These are phyloP conservation scores for Boletus reticuloceps DNA, from an alignment of 768 basidiomycete genomes.

Conservation along the genomic window DNA sequence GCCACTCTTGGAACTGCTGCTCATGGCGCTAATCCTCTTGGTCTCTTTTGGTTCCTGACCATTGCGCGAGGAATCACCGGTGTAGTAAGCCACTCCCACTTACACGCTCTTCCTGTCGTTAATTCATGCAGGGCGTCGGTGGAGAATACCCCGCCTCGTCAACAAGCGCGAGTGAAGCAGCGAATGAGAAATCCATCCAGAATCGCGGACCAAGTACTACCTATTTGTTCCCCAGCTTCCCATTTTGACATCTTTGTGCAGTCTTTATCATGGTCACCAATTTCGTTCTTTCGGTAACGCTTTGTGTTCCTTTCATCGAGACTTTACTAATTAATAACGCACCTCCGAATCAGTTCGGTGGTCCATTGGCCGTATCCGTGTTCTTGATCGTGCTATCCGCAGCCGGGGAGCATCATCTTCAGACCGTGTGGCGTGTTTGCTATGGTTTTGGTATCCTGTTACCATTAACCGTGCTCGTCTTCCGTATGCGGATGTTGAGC, in stretches of 20 bases:
- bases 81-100: constrained; percentile 39
- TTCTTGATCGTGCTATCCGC: constrained; percentile 70
- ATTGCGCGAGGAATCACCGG: constrained; percentile 70
- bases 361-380: constrained; percentile 61
- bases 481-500: constrained; percentile 71
- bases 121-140: constrained; percentile 54
- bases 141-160: constrained; percentile 78
- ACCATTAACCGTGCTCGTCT: constrained; percentile 67
- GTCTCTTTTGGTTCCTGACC: constrained; percentile 75
- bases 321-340: neutral
- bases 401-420: constrained; percentile 57
- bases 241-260: constrained; percentile 18
- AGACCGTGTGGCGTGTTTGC: constrained; percentile 66
- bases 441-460: constrained; percentile 62
- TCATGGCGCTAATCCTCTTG: constrained; percentile 51
- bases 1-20: constrained; percentile 67
- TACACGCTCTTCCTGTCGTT: neutral
- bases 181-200: constrained; percentile 63
- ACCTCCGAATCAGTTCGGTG: constrained; percentile 48
- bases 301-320: neutral
- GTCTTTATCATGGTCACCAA: constrained; percentile 79
- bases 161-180: constrained; percentile 66
- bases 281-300: constrained; percentile 57
- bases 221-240: constrained; percentile 1
- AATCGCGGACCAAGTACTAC: constrained; percentile 55